Base-by-base conservation (phyloP, 2,329 filamentous ascomycete species). In the Penicillium olsonii region DNA sequence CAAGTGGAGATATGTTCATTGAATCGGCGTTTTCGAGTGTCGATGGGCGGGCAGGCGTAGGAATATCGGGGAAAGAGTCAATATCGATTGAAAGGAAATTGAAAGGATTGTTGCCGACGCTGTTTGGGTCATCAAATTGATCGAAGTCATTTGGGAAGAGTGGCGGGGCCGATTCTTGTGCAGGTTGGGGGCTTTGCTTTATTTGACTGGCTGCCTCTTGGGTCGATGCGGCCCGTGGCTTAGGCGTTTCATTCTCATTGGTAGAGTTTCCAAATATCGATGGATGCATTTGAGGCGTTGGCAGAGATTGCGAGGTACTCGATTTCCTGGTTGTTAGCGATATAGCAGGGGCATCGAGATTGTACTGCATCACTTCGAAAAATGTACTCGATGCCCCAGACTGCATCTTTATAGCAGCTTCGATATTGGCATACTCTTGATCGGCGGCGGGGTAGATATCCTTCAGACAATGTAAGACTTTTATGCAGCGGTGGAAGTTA, bases 371-470 rank as follows among this genome's bases (percentile, higher is more conserved):
- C 27, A 70, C 64, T 29, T 57, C 51, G 24, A 67, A 54, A 18
- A 68, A 65, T n/a, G 60, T 60, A 39, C 61, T 62, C n/a, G 57
- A 60, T 37, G 50, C 54, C 38, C 59, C 59, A 1, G 62, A 61
- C 43, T 68, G 67, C 27, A 62, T 54, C 42, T 65, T 68, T 5
- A 68, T 65, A 3, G 68, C 68, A 5, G 64, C 65, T 57, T 69
- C 66, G 1, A 70, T 62, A 24, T 67, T 66, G 15, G 64, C 65
- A 12, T 64, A 65, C 38, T 72, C 90, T 62, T 91, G 92, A 66
- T 95, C 90, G 9, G 91, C 91, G 0, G 90, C 88, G 1, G 90
- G 84, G 61, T 96, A 95, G 17, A 90, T 87, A 59, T 94, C 89
- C 31, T 90, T 85, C 11, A 96, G 77, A 53, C 85, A 85, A 65